Base-by-base conservation (phyloP, 495 filamentous ascomycete genomes). In the Podospora anserina region DNA sequence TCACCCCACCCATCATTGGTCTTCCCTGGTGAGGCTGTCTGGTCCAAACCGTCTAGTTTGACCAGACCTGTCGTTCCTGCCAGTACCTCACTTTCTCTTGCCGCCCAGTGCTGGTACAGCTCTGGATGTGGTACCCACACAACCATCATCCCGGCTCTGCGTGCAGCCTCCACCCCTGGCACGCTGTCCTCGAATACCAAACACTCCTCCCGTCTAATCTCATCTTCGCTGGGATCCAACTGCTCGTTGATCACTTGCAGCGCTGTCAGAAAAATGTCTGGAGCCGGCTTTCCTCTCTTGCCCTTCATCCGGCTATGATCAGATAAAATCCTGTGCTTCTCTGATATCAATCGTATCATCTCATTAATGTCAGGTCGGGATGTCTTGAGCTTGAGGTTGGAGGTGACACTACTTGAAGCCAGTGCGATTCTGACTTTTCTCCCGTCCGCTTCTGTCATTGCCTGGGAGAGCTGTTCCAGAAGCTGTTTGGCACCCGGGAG, bases 181-280 rank as follows among this genome's bases (percentile, higher is more conserved):
- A 96, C 92, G 19, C 88, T 88, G 74, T 96, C 93, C 77, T 97
- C 93, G 76, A 97, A 96, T 2, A 97, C 93, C 15, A 97, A 80
- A 79, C 92, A 96, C 78, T 97, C 92, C 56, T 85, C 85, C 0
- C 91, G 90, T 72, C 69, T 75, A 58, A 79, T 77, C 56, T 66
- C 32, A 2, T 61, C 44, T 1, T 63, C 74, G 0, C 74, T 71
- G 3, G 83, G 70, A 18, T 26, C 39, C n/a, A 91, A 63, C 5
- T 80, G 80, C 3, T 75, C 76, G 78, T 96, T 97, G 63, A 97
- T 87, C 0, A 84, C 86, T 78, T 90, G 81, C 69, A 97, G 76
- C 0, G 92, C 92, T 1, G 95, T 75, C 19, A 95, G 76, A 70
- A 92, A 97, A 66, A 97, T 96, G 78, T 97, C 93, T 6, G 93